Percentiles rank a stretch among this genome's conserved stretches.
Conservation (phyloP, 768 basidiomycete species). For the Porpolomopsis calyptriformis region DNA sequence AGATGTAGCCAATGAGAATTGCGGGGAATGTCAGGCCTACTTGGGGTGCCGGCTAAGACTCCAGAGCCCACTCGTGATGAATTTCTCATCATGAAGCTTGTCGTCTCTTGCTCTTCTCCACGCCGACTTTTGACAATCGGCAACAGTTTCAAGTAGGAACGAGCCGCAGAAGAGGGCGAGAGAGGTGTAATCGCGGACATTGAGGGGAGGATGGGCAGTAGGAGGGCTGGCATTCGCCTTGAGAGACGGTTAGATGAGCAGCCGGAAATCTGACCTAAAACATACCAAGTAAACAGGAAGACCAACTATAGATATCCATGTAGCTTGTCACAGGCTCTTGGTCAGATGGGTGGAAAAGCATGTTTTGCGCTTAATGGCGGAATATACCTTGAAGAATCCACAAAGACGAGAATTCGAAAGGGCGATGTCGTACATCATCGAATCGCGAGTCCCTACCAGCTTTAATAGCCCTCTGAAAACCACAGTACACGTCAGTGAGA, state of each 20-base stretch:
- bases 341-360: too few species aligned
- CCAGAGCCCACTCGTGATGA: conserved; percentile 64
- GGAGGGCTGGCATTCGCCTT: conserved; percentile 43
- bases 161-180: conserved; percentile 45
- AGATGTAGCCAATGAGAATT: too few species aligned
- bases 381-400: conserved; percentile 54
- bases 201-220: conserved; percentile 38
- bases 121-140: conserved; percentile 52
- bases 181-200: conserved; percentile 42
- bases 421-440: conserved; percentile 38
- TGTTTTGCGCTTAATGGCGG: too few species aligned
- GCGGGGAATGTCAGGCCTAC: too few species aligned
- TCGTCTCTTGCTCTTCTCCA: conserved; percentile 51
- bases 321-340: conserved; percentile 29
- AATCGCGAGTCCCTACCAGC: conserved; percentile 58
- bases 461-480: conserved; percentile 30
- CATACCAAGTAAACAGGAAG: conserved; percentile 51
- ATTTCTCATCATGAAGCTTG: conserved; percentile 60
- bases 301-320: conserved; percentile 59
- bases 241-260: not conserved
- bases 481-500: not conserved
- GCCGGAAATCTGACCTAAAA: not conserved
- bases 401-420: conserved; percentile 37
- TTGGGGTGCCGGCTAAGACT: conserved; percentile 61
- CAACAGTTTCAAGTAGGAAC: conserved; percentile 50